A percentile compares a stretch with the other conserved stretches of the same genome.
Conservation (phyloP, 805 yeast genomes). For the Geotrichum ghanense region DNA sequence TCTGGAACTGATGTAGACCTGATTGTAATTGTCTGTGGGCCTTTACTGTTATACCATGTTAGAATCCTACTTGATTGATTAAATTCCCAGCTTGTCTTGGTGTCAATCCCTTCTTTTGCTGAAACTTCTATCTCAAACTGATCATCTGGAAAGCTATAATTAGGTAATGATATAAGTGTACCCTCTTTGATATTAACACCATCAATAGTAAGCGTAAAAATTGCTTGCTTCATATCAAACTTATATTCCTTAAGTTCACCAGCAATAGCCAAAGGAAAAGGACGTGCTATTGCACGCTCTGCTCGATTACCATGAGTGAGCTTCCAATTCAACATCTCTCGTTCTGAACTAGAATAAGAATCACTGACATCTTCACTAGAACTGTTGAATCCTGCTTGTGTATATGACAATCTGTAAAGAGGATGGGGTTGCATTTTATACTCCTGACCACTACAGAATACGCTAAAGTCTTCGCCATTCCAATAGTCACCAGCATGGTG, state of each 20-base stretch:
- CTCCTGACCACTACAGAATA: constrained; percentile 59
- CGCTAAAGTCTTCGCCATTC: constrained; percentile 87
- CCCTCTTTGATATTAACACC: constrained; percentile 19
- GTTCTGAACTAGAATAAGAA: not conserved
- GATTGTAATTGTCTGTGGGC: not conserved
- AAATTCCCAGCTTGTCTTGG: constrained; percentile 40
- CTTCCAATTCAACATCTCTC: not conserved
- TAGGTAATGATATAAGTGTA: constrained; percentile 59
- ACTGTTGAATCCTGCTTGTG: not conserved
- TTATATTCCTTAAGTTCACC: constrained; percentile 11
- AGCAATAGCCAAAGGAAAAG: constrained; percentile 41
- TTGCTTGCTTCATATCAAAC: constrained; percentile 12
- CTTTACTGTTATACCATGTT: constrained; percentile 52
- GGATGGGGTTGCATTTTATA: constrained; percentile 7
- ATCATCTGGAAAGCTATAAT: constrained; percentile 51
- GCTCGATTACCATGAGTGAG: constrained; percentile 32
- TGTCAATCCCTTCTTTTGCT: constrained; percentile 17
- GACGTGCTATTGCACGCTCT: constrained; percentile 55
- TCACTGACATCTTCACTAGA: constrained; percentile 19
- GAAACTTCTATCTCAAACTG: constrained; percentile 38
- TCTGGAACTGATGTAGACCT: not conserved
- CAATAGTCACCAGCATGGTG: constrained; percentile 83
- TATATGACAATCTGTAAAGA: not conserved
- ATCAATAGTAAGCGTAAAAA: constrained; percentile 10
- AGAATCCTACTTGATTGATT: constrained; percentile 43